Percentiles rank a stretch among this genome's conserved stretches.
phyloP scores from a whole-genome alignment of 1,139 yeast species.

The Magnusiomyces clavatus region DNA sequence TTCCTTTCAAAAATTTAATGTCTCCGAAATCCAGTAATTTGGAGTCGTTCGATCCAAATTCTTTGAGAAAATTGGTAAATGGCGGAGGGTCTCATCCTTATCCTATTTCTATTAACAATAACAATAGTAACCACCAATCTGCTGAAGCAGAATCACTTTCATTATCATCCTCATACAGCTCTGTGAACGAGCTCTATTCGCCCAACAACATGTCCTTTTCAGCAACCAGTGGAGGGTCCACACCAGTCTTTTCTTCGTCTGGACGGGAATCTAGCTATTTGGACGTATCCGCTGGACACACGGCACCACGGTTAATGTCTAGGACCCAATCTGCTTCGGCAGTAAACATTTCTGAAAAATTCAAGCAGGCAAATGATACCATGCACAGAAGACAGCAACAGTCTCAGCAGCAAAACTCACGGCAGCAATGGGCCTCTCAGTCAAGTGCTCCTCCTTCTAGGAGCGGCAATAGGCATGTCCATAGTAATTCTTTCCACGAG shows the following conservation, averaged over 20 bases:
- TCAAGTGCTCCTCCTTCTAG: no score
- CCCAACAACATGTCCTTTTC: slow-evolving; percentile 6
- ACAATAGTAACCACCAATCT: background rate
- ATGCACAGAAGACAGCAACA: background rate
- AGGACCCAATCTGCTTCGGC: slow-evolving; percentile 9
- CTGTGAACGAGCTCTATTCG: slow-evolving; percentile 12
- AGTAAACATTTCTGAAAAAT: slow-evolving; percentile 4
- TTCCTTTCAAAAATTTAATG: no score
- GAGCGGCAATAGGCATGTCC: no score
- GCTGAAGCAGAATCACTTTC: slow-evolving; percentile 1
- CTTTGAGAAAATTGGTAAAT: no score
- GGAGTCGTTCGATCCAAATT: no score
- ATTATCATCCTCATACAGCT: slow-evolving; percentile 10
- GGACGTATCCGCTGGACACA: slow-evolving; percentile 4
- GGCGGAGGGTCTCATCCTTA: no score
- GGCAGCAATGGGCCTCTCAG: background rate
- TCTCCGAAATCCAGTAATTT: no score
- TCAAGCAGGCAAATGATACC: slow-evolving; percentile 2
- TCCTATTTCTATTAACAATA: background rate
- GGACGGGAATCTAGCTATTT: slow-evolving; percentile 7
- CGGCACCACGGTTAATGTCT: slow-evolving; percentile 1
- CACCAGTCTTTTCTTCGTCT: slow-evolving; percentile 4
- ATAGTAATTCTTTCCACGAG: no score
- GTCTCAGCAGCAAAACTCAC: background rate
- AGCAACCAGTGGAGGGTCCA: background rate